Base-by-base conservation (phyloP, 148 eudicot species). In the Camellia japonica region DNA sequence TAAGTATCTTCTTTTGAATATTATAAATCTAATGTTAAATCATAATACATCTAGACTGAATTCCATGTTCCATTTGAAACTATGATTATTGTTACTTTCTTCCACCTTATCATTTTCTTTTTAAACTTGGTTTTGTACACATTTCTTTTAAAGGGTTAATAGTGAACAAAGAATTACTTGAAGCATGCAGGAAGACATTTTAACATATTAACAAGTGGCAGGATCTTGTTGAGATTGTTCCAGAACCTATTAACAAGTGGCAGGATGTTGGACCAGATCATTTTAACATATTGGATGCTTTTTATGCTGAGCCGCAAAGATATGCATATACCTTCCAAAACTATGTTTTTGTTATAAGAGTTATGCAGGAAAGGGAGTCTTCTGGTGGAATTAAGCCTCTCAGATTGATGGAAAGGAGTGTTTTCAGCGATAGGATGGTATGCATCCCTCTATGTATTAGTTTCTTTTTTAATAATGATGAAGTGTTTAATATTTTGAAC, bases 321-420 rank as follows among this genome's bases (percentile, higher is more conserved):
- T 95, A 95, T 86, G 98, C 98, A 0, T 95, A 93, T 78, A 95
- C 98, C 66, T 95, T 95, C 82, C 99, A 95, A 79, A 95, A 95
- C 82, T 95, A 95, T 83, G 97, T 95, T n/a, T 95, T 95, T 86
- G 98, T 95, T 56, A 95, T 97, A 49, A 85, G 98, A 85, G 87
- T 95, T 74, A 95, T 95, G 98, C 98, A 95, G 88, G 98, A 93
- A 84, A 89, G 89, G 81, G 97, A 95, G 86, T 93, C 98, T 62
- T 91, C 96, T 23, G 87, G 77, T 73, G 96, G 98, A 81, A 85
- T 89, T 52, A 93, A 92, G 88, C 98, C 98, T 75, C 93, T 95
- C 78, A 91, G 97, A 71, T 83, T 95, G 72, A 95, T 95, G 95
- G 98, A 95, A 82, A 95, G 96, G 81, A 95, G 97, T 82, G 94